Evolutionary conservation across 2,329 filamentous ascomycete species (phyloP), one percentile per base, ranked within the genome.

Genomic region (Magnaporthiopsis rhizophila): DNA sequence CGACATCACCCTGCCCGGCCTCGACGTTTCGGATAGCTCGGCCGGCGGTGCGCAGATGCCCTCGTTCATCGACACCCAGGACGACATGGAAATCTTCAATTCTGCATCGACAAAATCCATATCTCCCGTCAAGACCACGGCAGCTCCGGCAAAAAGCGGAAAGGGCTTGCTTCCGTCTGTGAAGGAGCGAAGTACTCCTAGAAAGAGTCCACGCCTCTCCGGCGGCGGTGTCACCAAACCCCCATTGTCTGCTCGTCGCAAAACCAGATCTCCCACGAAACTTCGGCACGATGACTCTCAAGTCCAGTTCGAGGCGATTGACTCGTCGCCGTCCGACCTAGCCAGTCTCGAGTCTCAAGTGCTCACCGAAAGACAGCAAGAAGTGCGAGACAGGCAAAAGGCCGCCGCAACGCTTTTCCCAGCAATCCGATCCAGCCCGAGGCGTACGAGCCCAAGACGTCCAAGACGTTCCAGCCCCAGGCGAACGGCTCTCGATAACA

Each of bases 221-320:
- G 24, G 58, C 56, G 59, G 45, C n/a, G 45, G 59, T 11, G 53
- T 62, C 2, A 64, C 38, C 9, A 64, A 61, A 32, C 11, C 59
- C 3, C 50, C 53, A 32, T 9, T 38, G 8, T 62, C 60, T 1
- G 53, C 58, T 24, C 58, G 34, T 30, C 64, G 59, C 26, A 66
- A 66, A 34, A 77, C 74, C 62, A 74, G 75, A 15, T 84, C 81
- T 15, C 8, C 53, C 53, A 21, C 62, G 15, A 63, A 28, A 60
- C 79, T 88, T 34, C 85, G 89, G 45, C 92, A 96, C 69, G 86
- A 96, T 67, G 84, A 96, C 74, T 96, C 91, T 0, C 92, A 96
- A 71, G 83, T 96, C 32, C 83, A 90, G 58, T 95, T 95, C 70
- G 85, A 88, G 3, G 78, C 86, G 0, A 88, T 94, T 60, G 82